Evolutionary conservation across 2,329 filamentous ascomycete species (phyloP).

Genomic region (Uncinocarpus reesii): DNA sequence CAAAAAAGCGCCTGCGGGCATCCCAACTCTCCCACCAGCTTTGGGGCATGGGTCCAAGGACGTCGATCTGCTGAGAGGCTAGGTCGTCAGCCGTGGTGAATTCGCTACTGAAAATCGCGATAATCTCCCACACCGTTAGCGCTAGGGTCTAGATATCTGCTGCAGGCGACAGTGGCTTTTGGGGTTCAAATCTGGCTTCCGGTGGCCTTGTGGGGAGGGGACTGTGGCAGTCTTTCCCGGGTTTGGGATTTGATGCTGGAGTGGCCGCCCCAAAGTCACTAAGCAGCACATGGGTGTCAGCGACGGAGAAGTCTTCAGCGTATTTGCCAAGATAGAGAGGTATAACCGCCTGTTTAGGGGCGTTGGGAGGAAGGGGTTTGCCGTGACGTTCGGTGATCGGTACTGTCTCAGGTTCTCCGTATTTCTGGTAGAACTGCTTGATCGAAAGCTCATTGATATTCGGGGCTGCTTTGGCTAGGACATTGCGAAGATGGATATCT

Average conservation of each 20-base stretch:
- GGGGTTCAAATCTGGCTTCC: conserved; percentile 18
- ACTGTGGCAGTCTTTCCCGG: conserved; percentile 20
- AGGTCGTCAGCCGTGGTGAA: conserved; percentile 5
- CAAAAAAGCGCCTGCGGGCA: conserved; percentile 15
- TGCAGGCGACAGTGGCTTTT: conserved; percentile 18
- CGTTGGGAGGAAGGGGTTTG: neutral
- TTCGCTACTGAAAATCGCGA: conserved; percentile 18
- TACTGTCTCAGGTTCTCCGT: conserved; percentile 20
- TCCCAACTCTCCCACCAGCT: conserved; percentile 20
- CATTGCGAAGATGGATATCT: conserved; percentile 22
- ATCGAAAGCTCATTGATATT: conserved; percentile 18
- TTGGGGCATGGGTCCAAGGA: conserved; percentile 17
- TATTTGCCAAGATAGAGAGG: conserved; percentile 20
- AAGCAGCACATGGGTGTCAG: conserved; percentile 23
- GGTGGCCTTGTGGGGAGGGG: conserved; percentile 8
- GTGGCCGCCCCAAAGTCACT: conserved; percentile 27
- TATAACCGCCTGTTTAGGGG: conserved; percentile 12
- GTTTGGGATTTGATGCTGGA: conserved; percentile 19
- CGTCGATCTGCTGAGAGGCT: conserved; percentile 15
- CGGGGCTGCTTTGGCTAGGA: conserved; percentile 14
- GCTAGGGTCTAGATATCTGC: conserved; percentile 24
- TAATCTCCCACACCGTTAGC: conserved; percentile 22
- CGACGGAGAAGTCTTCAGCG: conserved; percentile 20
- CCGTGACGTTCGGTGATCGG: conserved; percentile 19
- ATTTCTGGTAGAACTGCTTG: conserved; percentile 20